Evolutionary conservation across 2,329 filamentous ascomycete species (phyloP).

Genomic region (Rhytidhysteron rufulum): DNA sequence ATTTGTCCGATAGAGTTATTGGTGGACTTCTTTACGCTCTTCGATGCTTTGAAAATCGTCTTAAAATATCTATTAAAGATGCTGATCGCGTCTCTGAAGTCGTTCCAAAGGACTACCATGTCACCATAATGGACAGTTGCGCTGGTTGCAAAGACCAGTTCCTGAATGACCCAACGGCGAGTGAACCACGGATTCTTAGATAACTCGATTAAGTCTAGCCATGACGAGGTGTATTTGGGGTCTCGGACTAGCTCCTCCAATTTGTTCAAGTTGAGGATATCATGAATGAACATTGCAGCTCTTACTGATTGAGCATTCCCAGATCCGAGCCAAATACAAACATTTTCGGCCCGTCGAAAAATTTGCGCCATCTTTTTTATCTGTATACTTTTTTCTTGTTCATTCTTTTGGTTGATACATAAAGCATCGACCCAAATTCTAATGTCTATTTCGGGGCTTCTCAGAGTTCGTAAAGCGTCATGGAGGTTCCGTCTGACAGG

Average conservation of each 20-base stretch:
- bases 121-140: constrained; percentile 13
- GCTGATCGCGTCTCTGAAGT: constrained; percentile 19
- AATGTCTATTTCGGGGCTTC: not conserved
- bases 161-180: constrained; percentile 1
- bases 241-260: not conserved
- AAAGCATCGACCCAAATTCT: constrained; percentile 3
- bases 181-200: not conserved
- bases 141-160: not conserved
- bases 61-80: not conserved
- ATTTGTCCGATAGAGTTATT: not conserved
- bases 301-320: not conserved
- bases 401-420: constrained; percentile 2
- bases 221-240: not conserved
- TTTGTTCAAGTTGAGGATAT: not conserved
- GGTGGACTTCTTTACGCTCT: not conserved
- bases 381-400: not conserved
- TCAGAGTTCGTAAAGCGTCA: not conserved
- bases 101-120: constrained; percentile 46
- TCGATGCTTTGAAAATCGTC: not conserved
- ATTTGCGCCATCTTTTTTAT: constrained; percentile 1
- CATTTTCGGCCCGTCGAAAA: not conserved
- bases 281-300: not conserved
- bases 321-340: constrained; percentile 2
- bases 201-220: not conserved
- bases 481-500: not conserved